phyloP scores from a whole-genome alignment of 1,284 basidiomycete species.

The Sanghuangporus baumii region DNA sequence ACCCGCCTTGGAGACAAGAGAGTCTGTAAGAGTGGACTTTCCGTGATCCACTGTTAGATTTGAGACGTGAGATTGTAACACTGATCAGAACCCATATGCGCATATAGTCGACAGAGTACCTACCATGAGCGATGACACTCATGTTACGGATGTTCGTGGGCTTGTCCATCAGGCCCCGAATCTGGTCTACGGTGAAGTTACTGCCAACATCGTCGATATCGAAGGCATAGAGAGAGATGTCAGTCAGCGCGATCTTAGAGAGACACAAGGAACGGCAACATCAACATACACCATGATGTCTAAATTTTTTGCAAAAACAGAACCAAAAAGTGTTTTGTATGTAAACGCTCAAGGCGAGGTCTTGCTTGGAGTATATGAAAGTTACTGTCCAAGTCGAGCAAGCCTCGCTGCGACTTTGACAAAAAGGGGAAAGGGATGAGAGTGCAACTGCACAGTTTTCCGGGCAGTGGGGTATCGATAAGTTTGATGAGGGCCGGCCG shows the following conservation, averaged over 20 bases:
- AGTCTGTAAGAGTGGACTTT: conserved; percentile 99
- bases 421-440: background rate
- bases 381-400: background rate
- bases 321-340: conserved; percentile 10
- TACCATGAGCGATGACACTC: conserved; percentile 95
- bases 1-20: conserved; percentile 98
- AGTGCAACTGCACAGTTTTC: conserved; percentile 8
- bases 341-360: conserved; percentile 7
- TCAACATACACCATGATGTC: conserved; percentile 71
- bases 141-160: conserved; percentile 97
- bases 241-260: conserved; percentile 1
- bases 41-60: conserved; percentile 90
- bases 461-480: background rate
- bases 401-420: background rate
- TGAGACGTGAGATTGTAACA: conserved; percentile 5
- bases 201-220: conserved; percentile 34
- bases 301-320: conserved; percentile 27
- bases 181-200: conserved; percentile 90
- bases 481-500: background rate
- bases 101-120: conserved; percentile 27
- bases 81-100: conserved; percentile 20
- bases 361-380: background rate
- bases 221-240: background rate
- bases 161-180: conserved; percentile 85
- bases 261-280: conserved; percentile 7